Conservation (phyloP, 2,329 filamentous ascomycete genomes). For the Geosmithia putterillii region DNA sequence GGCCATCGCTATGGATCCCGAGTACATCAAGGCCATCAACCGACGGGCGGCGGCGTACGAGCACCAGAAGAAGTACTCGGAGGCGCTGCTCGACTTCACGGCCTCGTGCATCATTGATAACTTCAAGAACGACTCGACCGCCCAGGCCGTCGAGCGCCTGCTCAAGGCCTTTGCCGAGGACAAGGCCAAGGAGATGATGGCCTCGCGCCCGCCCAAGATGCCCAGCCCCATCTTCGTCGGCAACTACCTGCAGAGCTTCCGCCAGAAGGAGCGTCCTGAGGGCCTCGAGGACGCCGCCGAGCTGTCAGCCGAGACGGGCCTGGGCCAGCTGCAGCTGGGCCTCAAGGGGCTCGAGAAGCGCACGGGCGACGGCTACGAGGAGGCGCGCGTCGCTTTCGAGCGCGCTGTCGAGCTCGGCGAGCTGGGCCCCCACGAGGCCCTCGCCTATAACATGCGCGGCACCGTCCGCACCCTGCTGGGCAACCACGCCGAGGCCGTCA, state of each 20-base stretch:
- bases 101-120: constrained; percentile 98
- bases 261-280: constrained; percentile 63
- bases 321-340: constrained; percentile 76
- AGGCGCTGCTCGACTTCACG: constrained; percentile 93
- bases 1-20: constrained; percentile 81
- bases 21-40: constrained; percentile 97
- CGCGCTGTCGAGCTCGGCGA: constrained; percentile 74
- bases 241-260: constrained; percentile 99
- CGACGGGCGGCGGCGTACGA: constrained; percentile 94
- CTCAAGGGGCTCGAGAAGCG: constrained; percentile 71
- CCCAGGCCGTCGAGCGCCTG: constrained; percentile 80
- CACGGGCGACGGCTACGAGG: constrained; percentile 83
- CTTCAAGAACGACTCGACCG: constrained; percentile 84
- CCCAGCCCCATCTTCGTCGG: constrained; percentile 94
- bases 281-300: constrained; percentile 77
- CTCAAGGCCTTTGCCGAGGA: constrained; percentile 94
- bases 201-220: constrained; percentile 74
- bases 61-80: constrained; percentile 79
- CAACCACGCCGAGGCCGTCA: constrained; percentile 70
- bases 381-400: constrained; percentile 76
- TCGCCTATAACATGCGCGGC: constrained; percentile 92
- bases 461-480: constrained; percentile 91
- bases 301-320: constrained; percentile 63
- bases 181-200: constrained; percentile 83
- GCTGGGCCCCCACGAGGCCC: constrained; percentile 71